Evolutionary conservation across 768 basidiomycete species (phyloP), one percentile per base, ranked within the genome.

Genomic region (Pisolithus orientalis): DNA sequence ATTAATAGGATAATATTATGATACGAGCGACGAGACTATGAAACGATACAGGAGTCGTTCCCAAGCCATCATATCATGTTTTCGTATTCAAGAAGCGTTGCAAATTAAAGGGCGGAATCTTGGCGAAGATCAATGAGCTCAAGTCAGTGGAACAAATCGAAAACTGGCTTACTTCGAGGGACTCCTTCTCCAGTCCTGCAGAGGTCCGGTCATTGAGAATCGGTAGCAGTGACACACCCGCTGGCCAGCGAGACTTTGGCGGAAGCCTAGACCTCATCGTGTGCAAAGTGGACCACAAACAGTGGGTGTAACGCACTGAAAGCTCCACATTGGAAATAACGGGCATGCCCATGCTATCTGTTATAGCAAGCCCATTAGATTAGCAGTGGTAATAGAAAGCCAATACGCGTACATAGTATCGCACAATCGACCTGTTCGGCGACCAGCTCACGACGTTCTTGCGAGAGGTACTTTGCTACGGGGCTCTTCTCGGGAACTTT

Each of bases 401-500:
- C 1, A 4, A 5, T 11, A 1, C 38, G 76, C 90, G 64, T 59
- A 94, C 94, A 73, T 11, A 96, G 68, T 44, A 96, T 87, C 14
- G 93, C 94, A 42, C 80, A 76, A 57, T 94, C 88, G 39, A 98
- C 84, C 69, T 94, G 89, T 52, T 91, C 87, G 5, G 93, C 93
- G 21, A 96, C 79, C 5, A 80, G 81, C 57, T 89, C 85, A 53
- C 94, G 79, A 61, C 94, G 74, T 49, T 80, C 81, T 65, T 86
- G 84, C 37, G 79, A 77, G 54, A 96, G 67, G 68, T 94, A 97
- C 51, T 77, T 82, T 14, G 79, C 73, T 60, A 93, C 76, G 0
- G 86, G 78, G 59, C 90, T 90, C 37, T 73, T 79, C 60, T 90
- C 90, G 0, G 93, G 89, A 17, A 84, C 76, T 37, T 76, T 78